Evolutionary conservation across 2,329 filamentous ascomycete species (phyloP).

Genomic region (Atkinsonella texensis): DNA sequence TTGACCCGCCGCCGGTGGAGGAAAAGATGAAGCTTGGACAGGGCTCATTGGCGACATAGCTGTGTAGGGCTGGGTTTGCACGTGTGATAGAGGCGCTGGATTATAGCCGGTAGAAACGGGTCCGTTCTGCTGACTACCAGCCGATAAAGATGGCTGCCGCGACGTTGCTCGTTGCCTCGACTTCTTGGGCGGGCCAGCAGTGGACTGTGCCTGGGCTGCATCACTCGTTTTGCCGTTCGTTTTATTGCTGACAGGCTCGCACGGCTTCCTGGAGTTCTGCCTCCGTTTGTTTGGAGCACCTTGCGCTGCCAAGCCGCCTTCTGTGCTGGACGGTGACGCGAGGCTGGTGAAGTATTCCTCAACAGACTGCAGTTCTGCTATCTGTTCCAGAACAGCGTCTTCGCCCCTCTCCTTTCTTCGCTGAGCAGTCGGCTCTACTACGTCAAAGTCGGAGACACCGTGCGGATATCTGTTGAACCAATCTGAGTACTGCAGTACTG

Average conservation of each 20-base stretch:
- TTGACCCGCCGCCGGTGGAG: constrained; percentile 22
- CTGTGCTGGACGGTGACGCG: constrained; percentile 47
- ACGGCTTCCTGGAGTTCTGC: constrained; percentile 24
- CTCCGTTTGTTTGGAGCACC: constrained; percentile 22
- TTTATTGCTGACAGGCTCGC: constrained; percentile 4
- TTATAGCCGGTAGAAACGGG: constrained; percentile 23
- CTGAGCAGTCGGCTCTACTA: constrained; percentile 58
- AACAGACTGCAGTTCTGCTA: constrained; percentile 81
- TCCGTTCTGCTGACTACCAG: constrained; percentile 29
- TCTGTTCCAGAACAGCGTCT: constrained; percentile 82
- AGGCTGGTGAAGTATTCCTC: constrained; percentile 87
- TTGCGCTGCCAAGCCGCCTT: constrained; percentile 20
- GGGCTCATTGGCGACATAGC: constrained; percentile 42
- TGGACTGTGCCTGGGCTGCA: constrained; percentile 5
- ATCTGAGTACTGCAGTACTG: constrained; percentile 89
- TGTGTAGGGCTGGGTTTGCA: constrained; percentile 30
- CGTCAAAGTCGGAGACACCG: constrained; percentile 75
- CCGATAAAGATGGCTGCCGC: constrained; percentile 16
- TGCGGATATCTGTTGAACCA: constrained; percentile 96
- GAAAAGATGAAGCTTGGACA: constrained; percentile 27
- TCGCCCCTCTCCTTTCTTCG: constrained; percentile 65
- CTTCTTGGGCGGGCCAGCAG: constrained; percentile 6
- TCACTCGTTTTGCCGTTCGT: constrained; percentile 2
- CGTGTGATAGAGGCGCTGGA: constrained; percentile 28
- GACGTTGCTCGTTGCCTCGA: constrained; percentile 11